Percentiles rank a stretch among this genome's conserved stretches.
These are phyloP conservation scores for Cercospora citrullina DNA, from an alignment of 2,329 filamentous ascomycete species.

Conservation along the genomic window DNA sequence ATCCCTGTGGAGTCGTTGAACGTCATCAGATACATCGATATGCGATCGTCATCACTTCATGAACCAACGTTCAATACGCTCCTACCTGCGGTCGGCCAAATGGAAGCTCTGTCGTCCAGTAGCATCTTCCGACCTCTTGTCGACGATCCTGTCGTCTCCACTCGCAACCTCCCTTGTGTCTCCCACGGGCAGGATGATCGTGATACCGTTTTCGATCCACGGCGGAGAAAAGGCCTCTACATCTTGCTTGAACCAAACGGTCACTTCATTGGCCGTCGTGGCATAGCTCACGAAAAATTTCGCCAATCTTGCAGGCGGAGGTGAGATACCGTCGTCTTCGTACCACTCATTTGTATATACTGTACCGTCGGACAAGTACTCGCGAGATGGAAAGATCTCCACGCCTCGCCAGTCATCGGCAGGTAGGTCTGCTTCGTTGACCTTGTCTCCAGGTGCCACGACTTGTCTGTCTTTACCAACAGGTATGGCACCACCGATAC, in stretches of 20 bases:
- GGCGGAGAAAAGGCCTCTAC: constrained; percentile 48
- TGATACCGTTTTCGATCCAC: constrained; percentile 50
- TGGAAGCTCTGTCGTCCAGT: background rate
- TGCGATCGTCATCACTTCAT: background rate
- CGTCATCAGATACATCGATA: background rate
- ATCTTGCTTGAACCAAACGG: constrained; percentile 46
- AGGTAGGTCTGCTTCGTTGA: constrained; percentile 48
- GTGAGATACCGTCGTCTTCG: constrained; percentile 59
- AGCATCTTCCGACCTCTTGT: background rate
- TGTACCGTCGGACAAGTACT: constrained; percentile 39
- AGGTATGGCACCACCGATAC: constrained; percentile 56
- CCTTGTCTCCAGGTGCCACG: constrained; percentile 52
- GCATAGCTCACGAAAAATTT: constrained; percentile 48
- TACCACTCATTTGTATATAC: constrained; percentile 51
- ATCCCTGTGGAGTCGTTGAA: background rate
- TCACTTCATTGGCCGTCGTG: constrained; percentile 48
- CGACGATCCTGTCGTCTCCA: constrained; percentile 12
- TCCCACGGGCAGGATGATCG: constrained; percentile 53
- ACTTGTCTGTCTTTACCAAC: constrained; percentile 55
- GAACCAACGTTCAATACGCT: background rate
- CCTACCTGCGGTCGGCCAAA: background rate
- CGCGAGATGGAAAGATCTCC: constrained; percentile 57
- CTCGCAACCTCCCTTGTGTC: constrained; percentile 47
- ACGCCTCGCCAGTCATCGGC: constrained; percentile 58
- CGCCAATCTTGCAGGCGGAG: constrained; percentile 43